Evolutionary conservation across 345 rosid genomes (phyloP), one percentile per base, ranked within the genome.

Genomic region (Salix dunnii): DNA sequence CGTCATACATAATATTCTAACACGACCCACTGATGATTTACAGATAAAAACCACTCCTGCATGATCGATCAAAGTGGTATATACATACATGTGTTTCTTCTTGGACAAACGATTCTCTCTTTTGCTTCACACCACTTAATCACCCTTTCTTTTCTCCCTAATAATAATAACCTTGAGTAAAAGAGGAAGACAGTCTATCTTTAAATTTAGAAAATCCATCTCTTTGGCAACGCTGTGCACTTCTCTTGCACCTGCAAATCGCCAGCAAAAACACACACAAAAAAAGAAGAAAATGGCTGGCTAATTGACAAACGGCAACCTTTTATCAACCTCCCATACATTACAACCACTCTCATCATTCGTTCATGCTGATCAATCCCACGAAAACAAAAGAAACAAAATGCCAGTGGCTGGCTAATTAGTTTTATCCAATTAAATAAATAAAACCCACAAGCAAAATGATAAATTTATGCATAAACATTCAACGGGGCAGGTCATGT

Each of bases 91-190:
- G 23, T 58, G 13, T 74, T 77, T 71, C 5, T 74, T 77, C 75
- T 49, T 33, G 76, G 42, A 28, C 74, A 64, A 72, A 74, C 71
- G 70, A 75, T 83, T 83, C 83, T 60, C 67, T 79, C 31, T 60
- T 61, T 72, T 69, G 7, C 25, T 78, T 74, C 63, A 58, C 75
- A 79, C 72, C 68, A 48, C 64, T 60, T 40, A 0, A 31, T 27
- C 36, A 33, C 36, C 36, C 16, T 28, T 23, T n/a, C 66, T 42
- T 72, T 62, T 36, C 67, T 77, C 74, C 72, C 35, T 53, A 31
- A 67, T 40, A 10, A 2, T 2, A 40, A 10, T 2, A 10, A 40
- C 4, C 51, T 43, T 27, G 0, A 70, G 66, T 30, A 58, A 61
- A 66, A 51, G 48, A 58, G 20, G 21, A 58, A 65, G 27, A 63